Base-by-base conservation (phyloP, 2,329 filamentous ascomycete species). In the Plectosphaerella cucumerina region DNA sequence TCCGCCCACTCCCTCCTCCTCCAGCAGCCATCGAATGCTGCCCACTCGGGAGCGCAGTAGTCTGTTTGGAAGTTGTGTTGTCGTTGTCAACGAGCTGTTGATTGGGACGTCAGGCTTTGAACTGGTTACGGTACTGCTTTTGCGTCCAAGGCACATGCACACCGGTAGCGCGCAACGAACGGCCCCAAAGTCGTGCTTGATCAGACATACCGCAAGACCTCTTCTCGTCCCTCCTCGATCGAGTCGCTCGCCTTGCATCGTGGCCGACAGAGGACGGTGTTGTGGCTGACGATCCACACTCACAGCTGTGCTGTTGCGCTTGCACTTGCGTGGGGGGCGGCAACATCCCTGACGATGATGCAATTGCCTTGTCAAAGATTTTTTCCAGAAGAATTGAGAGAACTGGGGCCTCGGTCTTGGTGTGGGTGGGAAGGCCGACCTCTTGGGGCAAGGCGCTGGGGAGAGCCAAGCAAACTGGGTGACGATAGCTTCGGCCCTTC, bases 271-370 rank as follows among this genome's bases (percentile, higher is more conserved):
- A 31, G 8, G 6, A 31, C 12, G 26, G 26, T 31, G 26, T 31
- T 11, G 26, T 31, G 26, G 26, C 26, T 31, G 26, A 11, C 8
- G 26, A 31, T 31, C 26, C 26, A 31, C 26, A 31, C 26, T 31
- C 26, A 31, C 26, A 10, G 26, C 26, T 31, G 26, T n/a, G n/a
- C n/a, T n/a, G n/a, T n/a, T n/a, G n/a, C n/a, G n/a, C n/a, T n/a
- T n/a, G n/a, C n/a, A n/a, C n/a, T 34, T 47, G 35, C 33, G 45
- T 34, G 45, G 33, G 21, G 45, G 26, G 26, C 39, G 12, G 12
- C 22, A 45, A 35, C 22, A 41, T 21, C 45, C 45, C 45, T 37
- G 45, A 23, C 45, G 45, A 39, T 47, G 45, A 47, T 47, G 45
- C 45, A 18, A 47, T 47, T 18, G 14, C 9, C 21, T 34, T 39